Percentiles rank a stretch among this genome's conserved stretches.
Evolutionary conservation across 2,329 filamentous ascomycete genomes (phyloP).

Genomic region (Fusarium euwallaceae): DNA sequence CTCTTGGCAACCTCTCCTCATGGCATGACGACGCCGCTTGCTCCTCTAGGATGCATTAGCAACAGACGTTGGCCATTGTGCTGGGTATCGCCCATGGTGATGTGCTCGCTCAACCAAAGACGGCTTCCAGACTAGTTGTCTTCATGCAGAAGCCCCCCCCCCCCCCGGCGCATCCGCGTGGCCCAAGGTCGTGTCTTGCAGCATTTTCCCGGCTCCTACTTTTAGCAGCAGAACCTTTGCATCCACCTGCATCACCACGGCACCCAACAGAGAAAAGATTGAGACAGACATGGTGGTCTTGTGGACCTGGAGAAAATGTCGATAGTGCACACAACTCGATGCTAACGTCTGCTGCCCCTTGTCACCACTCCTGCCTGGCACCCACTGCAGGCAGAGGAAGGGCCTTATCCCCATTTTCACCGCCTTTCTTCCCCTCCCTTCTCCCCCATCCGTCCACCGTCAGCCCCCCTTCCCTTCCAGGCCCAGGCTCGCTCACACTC

Average conservation of each 20-base stretch:
- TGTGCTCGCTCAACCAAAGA: conserved; percentile 25
- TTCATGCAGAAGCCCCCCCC: conserved; percentile 34
- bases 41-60: conserved; percentile 34
- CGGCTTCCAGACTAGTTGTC: conserved; percentile 43
- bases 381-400: conserved; percentile 1
- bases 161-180: conserved; percentile 41
- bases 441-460: conserved; percentile 29
- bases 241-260: conserved; percentile 36
- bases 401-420: conserved; percentile 43
- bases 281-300: conserved; percentile 18
- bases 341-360: conserved; percentile 24
- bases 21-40: conserved; percentile 39
- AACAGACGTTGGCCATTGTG: conserved; percentile 37
- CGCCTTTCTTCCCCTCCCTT: conserved; percentile 43
- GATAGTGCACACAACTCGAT: conserved; percentile 30
- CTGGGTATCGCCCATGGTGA: conserved; percentile 27
- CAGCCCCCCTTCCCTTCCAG: conserved; percentile 36
- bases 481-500: conserved; percentile 29
- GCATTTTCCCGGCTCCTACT: conserved; percentile 30
- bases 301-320: conserved; percentile 25
- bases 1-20: conserved; percentile 35
- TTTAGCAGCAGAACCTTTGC: conserved; percentile 18
- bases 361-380: conserved; percentile 12
- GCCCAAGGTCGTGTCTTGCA: conserved; percentile 44
- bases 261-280: conserved; percentile 29